Evolutionary conservation across 164 flowering plant species (phyloP), one percentile per base, ranked within the genome.

Genomic region (Houttuynia cordata): DNA sequence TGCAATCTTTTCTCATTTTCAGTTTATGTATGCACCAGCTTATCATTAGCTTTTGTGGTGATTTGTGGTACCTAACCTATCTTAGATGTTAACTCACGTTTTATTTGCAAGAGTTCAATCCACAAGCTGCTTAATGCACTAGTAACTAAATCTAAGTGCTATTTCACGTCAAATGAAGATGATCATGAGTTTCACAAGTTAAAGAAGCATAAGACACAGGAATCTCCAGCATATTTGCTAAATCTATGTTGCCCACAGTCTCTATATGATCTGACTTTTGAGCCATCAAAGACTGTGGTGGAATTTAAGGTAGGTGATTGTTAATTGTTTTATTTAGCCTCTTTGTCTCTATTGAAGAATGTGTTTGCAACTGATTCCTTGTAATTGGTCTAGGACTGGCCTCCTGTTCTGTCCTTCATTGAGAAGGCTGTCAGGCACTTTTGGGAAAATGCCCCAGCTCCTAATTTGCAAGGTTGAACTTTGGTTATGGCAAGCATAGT

Each of bases 31-130:
- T 72, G 45, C 71, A 75, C 68, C 53, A 66, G 80, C 78, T 84
- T 85, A 7, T 73, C 78, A 58, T 39, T 21, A 7, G 15, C 21
- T 52, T 23, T n/a, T 52, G 7, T 52, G 55, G 23, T n/a, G 7
- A 52, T 52, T 52, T 52, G 37, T 8, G 18, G 30, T 23, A 4
- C 37, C 21, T 54, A 54, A 54, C 57, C n/a, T 53, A 14, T 54
- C 59, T 37, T 64, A 94, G 99, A 90, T 70, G 81, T 94, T 68
- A 88, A 94, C 66, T 83, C 92, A 49, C 78, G 84, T 54, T 75
- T 75, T 67, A 69, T 91, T 30, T 74, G 79, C 79, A 86, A 82
- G 70, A 82, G 99, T 45, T 87, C 88, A 50, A 87, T 85, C 39
- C 88, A 87, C 74, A 86, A 90, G 70, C 52, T 91, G 73, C 67